Evolutionary conservation across 495 filamentous ascomycete genomes (phyloP), one percentile per base, ranked within the genome.

Genomic region (Penicillium odoratum): DNA sequence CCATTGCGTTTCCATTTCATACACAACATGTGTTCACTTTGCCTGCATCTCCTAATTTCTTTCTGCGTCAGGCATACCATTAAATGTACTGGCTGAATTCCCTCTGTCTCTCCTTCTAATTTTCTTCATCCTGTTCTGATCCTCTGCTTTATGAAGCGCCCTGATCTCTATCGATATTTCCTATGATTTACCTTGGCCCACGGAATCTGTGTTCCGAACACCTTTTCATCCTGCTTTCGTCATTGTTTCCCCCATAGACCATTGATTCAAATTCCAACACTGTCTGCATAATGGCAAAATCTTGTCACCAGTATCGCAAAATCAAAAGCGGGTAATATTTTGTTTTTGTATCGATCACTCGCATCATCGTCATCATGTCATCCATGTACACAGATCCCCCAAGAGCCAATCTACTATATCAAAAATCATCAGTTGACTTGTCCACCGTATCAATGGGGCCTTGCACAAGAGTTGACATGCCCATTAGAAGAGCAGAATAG

Each of bases 401-500:
- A 36, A 11, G 4, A 36, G 8, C 33, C 8, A 13, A 10, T 36
- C 10, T 9, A 11, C 33, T 36, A 36, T 0, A 36, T 36, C 33
- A 36, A 36, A 8, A 13, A 36, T 36, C 10, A 48, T 9, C 4
- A 18, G 51, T 51, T 26, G 28, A 36, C 47, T 54, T 50, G 13
- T 52, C 51, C 54, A 60, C 36, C 53, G 21, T 21, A 21, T 2
- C 1, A 21, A 21, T 21, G 21, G 21, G 21, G 21, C 21, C 21
- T 21, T 21, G 21, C 21, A 21, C 21, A 21, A 18, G 21, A 9
- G 15, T 66, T 21, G 21, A 36, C 30, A 66, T 60, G 75, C 73
- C 89, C 87, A 90, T 48, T 91, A 73, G 69, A 92, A 90, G 74
- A 89, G 90, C n/a, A 91, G 74, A 53, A 85, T 80, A 25, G 74